Evolutionary conservation across 2,329 filamentous ascomycete genomes (phyloP), one percentile per base, ranked within the genome.

Genomic region (Tolypocladium guangdongense): DNA sequence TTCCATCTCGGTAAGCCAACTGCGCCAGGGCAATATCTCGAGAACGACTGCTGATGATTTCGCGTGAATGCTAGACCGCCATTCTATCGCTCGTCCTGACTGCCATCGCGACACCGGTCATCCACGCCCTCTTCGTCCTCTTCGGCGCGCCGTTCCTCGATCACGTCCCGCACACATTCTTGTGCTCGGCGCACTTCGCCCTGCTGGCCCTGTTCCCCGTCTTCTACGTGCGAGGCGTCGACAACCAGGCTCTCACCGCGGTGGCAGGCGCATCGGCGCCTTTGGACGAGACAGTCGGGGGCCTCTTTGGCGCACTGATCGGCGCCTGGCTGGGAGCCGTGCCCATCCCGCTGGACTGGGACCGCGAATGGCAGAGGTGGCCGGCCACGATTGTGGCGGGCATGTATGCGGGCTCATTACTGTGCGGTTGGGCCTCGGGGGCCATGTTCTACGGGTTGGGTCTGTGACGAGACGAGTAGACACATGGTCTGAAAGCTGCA

Each of bases 361-460:
- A 99, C 68, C 84, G 93, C n/a, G 90, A 95, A 62, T 99, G 93
- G 93, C 93, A 99, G 80, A 88, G 86, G 68, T 99, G 92, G 88
- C 93, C 93, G 0, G 86, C 97, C 49, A 99, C 93, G 0, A 87
- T 99, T 55, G 71, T 97, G 5, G 83, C 81, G 2, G 93, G 93
- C 3, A 77, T 87, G 20, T 97, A 95, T 69, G 71, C 82, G 7
- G 93, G 93, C 1, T 90, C 88, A 68, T 76, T 82, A 1, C 59
- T 88, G 14, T 90, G 90, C 1, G 85, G 87, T 65, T 63, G 82
- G 53, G 58, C 83, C 20, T 83, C 84, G 0, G 79, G 78, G 3
- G 73, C 70, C 1, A 50, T 79, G 54, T 68, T 72, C 7, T 76
- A 72, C 59, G 77, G 76, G 37, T 70, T 78, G 57, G 56, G 38